Evolutionary conservation across 2,329 filamentous ascomycete genomes (phyloP), one percentile per base, ranked within the genome.

Genomic region (Aureobasidium sp.): DNA sequence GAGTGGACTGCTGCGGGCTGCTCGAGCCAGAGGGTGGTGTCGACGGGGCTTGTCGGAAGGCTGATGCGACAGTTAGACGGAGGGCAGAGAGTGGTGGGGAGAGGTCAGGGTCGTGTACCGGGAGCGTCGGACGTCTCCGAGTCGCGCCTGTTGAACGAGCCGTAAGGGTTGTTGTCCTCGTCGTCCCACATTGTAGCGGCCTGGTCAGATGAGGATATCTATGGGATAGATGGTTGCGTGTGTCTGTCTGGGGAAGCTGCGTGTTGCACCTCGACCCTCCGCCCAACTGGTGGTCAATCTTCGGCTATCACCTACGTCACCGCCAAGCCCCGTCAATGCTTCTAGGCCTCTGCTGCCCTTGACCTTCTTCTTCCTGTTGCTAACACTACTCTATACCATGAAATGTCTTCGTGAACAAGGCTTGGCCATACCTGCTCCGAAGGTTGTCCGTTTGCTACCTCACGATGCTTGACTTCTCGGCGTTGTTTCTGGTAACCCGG

Each of bases 131-230:
- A 90, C 49, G 85, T 82, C 73, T 88, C 85, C 65, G 89, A 90
- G 75, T 95, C 90, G 70, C 90, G 86, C 70, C 89, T 88, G 75
- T 94, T 90, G 79, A 96, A 97, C 75, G 90, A 93, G 70, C 91
- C 92, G 72, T 97, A 97, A 5, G 93, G 93, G 75, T 97, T 97
- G 78, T 97, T 97, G 73, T 97, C 91, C 78, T 97, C 93, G 80
- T 97, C 92, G 82, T 97, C 95, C 93, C 93, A 97, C 93, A 97
- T 97, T 20, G 22, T 42, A n/a, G 17, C 34, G n/a, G n/a, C 11
- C 1, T 31, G 4, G 31, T 34, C 25, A 68, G 70, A 11, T 29
- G 20, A 52, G 49, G 31, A 25, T 27, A n/a, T n/a, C n/a, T n/a
- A n/a, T 36, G 34, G 6, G 29, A 29, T 48, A 1, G 45, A 15